Percentiles rank a stretch among this genome's conserved stretches.
Evolutionary conservation across 1,139 yeast genomes (phyloP).

Genomic region (Zygotorulaspora mrakii): DNA sequence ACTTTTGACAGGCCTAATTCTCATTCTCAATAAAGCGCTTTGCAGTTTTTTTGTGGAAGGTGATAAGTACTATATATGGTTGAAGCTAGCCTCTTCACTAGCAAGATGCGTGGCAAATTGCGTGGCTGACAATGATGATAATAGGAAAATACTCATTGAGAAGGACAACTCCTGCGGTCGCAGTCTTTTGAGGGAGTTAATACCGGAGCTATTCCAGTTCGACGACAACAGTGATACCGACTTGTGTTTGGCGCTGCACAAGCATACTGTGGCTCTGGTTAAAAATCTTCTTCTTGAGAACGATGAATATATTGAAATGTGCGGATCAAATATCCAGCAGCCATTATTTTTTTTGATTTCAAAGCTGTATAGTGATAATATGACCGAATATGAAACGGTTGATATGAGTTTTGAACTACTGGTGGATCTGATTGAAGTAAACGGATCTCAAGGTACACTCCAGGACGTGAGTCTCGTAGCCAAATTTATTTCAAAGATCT

Average conservation of each 20-base stretch:
- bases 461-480: conserved; percentile 18
- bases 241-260: conserved; percentile 22
- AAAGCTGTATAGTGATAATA: conserved; percentile 10
- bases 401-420: conserved; percentile 26
- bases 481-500: conserved; percentile 12
- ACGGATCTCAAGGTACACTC: conserved; percentile 8
- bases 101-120: conserved; percentile 35
- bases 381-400: conserved; percentile 12
- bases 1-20: conserved; percentile 21
- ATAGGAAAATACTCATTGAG: conserved; percentile 25
- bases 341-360: conserved; percentile 16
- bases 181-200: conserved; percentile 17
- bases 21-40: conserved; percentile 17
- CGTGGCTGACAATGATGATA: conserved; percentile 33
- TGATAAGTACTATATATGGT: conserved; percentile 12
- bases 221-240: conserved; percentile 10
- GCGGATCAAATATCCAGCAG: conserved; percentile 14
- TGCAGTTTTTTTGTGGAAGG: conserved; percentile 15
- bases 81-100: conserved; percentile 29
- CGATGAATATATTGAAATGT: conserved; percentile 17
- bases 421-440: conserved; percentile 18
- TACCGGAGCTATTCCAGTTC: conserved; percentile 2
- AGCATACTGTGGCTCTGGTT: conserved; percentile 28
- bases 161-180: conserved; percentile 8
- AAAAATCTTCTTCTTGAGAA: conserved; percentile 32